Evolutionary conservation across 2,329 filamentous ascomycete genomes (phyloP).

Genomic region (Truncatella angustata): DNA sequence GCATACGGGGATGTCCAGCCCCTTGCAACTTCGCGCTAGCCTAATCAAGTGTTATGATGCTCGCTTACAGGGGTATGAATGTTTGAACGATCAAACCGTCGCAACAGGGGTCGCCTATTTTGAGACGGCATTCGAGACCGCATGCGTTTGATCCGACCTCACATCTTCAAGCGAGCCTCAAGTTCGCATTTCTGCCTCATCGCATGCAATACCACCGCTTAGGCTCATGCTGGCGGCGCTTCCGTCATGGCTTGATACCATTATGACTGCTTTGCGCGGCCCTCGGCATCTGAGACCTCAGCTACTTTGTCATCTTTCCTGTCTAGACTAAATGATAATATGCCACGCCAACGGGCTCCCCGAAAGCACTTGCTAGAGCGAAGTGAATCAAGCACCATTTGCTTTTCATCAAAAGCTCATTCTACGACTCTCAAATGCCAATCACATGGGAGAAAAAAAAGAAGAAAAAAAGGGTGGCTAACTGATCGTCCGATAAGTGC

Average conservation of each 20-base stretch:
- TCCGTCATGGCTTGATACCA: background rate
- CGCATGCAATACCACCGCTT: background rate
- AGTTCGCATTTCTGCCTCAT: background rate
- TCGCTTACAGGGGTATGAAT: constrained; percentile 2
- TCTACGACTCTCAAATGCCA: too few relatives aligned
- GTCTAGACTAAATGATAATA: too few relatives aligned
- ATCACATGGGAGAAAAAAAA: too few relatives aligned
- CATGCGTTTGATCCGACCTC: constrained; percentile 11
- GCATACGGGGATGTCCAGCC: background rate
- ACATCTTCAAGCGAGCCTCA: constrained; percentile 7
- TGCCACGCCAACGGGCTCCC: too few relatives aligned
- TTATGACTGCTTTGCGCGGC: too few relatives aligned
- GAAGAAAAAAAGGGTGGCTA: too few relatives aligned
- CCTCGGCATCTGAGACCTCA: too few relatives aligned
- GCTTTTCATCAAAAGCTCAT: too few relatives aligned
- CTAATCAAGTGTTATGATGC: constrained; percentile 3
- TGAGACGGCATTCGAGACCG: constrained; percentile 8
- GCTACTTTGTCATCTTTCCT: too few relatives aligned
- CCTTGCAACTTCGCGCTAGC: background rate
- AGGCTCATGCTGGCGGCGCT: background rate
- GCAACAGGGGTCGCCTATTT: constrained; percentile 6
- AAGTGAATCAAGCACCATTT: too few relatives aligned
- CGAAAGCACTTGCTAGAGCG: too few relatives aligned
- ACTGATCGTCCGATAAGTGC: too few relatives aligned
- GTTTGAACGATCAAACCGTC: constrained; percentile 6